A percentile compares a stretch with the other conserved stretches of the same genome.
Evolutionary conservation across 495 filamentous ascomycete genomes (phyloP).

Genomic region (Paragyromitra xinjiangensis): DNA sequence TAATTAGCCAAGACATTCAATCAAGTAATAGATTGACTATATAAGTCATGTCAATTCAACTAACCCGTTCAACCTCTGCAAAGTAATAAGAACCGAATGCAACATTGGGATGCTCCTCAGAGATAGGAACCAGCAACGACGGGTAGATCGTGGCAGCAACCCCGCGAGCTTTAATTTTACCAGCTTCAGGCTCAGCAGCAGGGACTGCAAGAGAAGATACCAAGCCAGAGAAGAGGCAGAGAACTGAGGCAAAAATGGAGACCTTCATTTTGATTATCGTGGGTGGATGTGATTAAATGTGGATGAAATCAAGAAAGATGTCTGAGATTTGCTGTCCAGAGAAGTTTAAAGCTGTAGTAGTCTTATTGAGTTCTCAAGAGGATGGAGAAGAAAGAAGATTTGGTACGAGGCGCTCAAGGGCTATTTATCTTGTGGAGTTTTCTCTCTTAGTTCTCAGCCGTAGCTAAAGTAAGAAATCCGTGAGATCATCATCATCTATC

Average conservation of each 20-base stretch:
- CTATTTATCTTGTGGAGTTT: conserved; percentile 25
- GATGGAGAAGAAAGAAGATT: conserved; percentile 35
- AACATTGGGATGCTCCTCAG: background rate
- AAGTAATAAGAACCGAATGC: background rate
- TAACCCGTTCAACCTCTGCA: conserved; percentile 9
- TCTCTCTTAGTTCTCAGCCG: conserved; percentile 10
- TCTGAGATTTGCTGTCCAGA: background rate
- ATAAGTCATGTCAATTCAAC: background rate
- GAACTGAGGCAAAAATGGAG: conserved; percentile 23
- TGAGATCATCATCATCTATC: background rate
- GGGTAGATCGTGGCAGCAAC: conserved; percentile 3
- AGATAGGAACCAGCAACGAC: conserved; percentile 7
- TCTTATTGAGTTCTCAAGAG: conserved; percentile 29
- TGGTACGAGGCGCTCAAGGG: conserved; percentile 19
- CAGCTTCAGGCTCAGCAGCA: conserved; percentile 8
- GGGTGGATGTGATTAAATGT: background rate
- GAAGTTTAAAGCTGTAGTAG: conserved; percentile 23
- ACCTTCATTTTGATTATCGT: conserved; percentile 38
- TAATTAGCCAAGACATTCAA: background rate
- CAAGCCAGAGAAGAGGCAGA: conserved; percentile 32
- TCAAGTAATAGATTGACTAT: background rate
- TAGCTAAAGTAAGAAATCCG: background rate
- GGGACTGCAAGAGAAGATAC: conserved; percentile 29
- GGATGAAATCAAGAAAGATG: background rate
- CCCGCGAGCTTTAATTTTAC: conserved; percentile 10